Base-by-base conservation (phyloP, 1,284 basidiomycete genomes). In the Ustilago nuda region DNA sequence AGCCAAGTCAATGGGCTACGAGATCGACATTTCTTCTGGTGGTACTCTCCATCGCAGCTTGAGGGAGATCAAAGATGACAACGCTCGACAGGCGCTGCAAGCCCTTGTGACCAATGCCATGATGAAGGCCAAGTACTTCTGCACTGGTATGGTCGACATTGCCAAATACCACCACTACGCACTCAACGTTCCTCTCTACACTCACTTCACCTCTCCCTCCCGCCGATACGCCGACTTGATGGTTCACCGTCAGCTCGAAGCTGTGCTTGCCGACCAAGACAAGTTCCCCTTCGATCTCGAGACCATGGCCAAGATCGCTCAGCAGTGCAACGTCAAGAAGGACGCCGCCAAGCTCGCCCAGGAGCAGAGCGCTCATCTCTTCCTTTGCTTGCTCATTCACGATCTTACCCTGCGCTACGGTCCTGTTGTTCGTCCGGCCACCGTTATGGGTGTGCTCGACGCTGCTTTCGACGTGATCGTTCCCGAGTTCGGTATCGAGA, bases 201-300 rank as follows among this genome's bases (percentile, higher is more conserved):
- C 95, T 30, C 96, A 99, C 87, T 99, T 98, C 87, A 97, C 95
- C 65, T 76, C 78, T 17, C 84, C 85, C n/a, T 81, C 83, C 45
- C 71, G 76, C 39, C 82, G 86, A 39, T 97, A 95, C 84, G 95
- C 96, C 67, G 97, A 99, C 86, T 89, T 99, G 53, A 89, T 98
- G 61, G 95, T 98, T 17, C 97, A 99, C 85, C 94, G 97, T 67
- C 96, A 99, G 88, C 89, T 99, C 56, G 95, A 98, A 83, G 92
- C 94, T n/a, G 91, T 94, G 68, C 66, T 80, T 23, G 65, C 81
- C 88, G 89, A 87, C 35, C 94, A 96, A 46, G 89, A 91, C 66
- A 98, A 96, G 87, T 98, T 99, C 87, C 90, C 91, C 50, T 94
- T 98, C 92, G 96, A 98, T 85, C 92, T 94, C 75, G 96, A 99